Base-by-base conservation (phyloP, 2,329 filamentous ascomycete genomes). In the Aspergillus calidoustus region DNA sequence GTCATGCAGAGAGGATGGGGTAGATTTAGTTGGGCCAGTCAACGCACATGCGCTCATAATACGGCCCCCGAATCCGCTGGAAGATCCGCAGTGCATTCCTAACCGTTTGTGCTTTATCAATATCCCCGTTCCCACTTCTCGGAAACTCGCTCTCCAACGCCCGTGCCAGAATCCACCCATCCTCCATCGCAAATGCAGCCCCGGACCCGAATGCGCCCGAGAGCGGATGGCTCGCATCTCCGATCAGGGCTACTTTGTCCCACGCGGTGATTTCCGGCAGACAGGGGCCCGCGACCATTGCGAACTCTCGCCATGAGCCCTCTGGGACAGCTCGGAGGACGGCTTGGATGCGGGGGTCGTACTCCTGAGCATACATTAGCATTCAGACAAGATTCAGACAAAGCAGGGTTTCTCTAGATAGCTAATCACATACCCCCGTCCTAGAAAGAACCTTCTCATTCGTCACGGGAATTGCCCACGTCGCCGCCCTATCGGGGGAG, bases 171-270 rank as follows among this genome's bases (percentile, higher is more conserved):
- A 60, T 56, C 58, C 58, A 60, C 6, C 51, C 58, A 51, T 60
- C 58, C 22, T 60, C 58, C 58, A 60, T 60, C 1, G 58, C 52
- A 15, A 60, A 60, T n/a, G 58, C 34, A 0, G 58, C 58, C 0
- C 58, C 58, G n/a, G 58, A 60, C 6, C 58, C 58, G 11, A 60
- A 60, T 1, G 52, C 58, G 8, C 58, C 58, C 4, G 58, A 60
- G 1, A 56, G 58, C 0, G 58, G 58, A 31, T 60, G 58, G 15
- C 58, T 60, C 2, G 58, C 58, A 11, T 60, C 58, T 0, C 58
- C 58, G 3, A 60, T 56, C 4, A 60, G 44, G 1, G 58, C 58
- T 1, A 56, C 47, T 34, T 56, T 60, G 6, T 34, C 46, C 38
- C 52, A 46, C 4, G 48, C 56, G 0, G 34, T 58, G 22, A 58